phyloP scores from a whole-genome alignment of 2,329 filamentous ascomycete species.

The Ceratocystis lukuohia region DNA sequence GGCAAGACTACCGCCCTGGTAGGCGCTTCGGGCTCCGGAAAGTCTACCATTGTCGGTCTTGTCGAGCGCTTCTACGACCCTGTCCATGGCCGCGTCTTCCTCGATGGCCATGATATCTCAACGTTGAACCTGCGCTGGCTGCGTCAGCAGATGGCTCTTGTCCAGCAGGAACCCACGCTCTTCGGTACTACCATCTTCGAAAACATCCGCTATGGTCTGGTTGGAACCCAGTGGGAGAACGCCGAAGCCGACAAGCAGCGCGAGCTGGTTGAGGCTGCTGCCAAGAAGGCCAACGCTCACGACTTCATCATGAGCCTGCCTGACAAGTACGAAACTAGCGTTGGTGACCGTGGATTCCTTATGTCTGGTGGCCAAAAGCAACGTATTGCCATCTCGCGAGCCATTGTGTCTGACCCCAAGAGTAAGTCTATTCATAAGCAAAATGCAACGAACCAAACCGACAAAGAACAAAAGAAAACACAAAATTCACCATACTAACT shows the following conservation, averaged over 20 bases:
- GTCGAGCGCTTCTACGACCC: slow-evolving; percentile 92
- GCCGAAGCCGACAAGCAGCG: slow-evolving; percentile 53
- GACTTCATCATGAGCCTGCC: slow-evolving; percentile 75
- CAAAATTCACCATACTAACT: not conserved
- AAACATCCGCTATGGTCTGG: slow-evolving; percentile 82
- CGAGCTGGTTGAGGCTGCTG: slow-evolving; percentile 63
- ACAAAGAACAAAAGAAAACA: not conserved
- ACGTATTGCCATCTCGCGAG: slow-evolving; percentile 85
- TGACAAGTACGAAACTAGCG: slow-evolving; percentile 82
- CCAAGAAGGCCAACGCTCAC: slow-evolving; percentile 84
- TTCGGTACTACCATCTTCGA: slow-evolving; percentile 81
- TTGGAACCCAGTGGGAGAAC: slow-evolving; percentile 65
- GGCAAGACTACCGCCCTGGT: slow-evolving; percentile 90
- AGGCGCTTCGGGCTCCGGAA: slow-evolving; percentile 85
- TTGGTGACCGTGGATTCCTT: slow-evolving; percentile 88
- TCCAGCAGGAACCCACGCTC: slow-evolving; percentile 83
- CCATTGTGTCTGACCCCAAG: slow-evolving; percentile 81
- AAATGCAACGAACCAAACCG: not conserved
- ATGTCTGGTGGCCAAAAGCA: slow-evolving; percentile 94
- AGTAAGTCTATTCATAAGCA: slow-evolving; percentile 30
- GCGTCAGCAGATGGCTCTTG: slow-evolving; percentile 79
- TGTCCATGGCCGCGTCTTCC: slow-evolving; percentile 59
- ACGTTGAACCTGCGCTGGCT: slow-evolving; percentile 80
- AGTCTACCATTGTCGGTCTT: slow-evolving; percentile 85
- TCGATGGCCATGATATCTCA: slow-evolving; percentile 74